A percentile compares a stretch with the other conserved stretches of the same genome.
Evolutionary conservation across 345 rosid genomes (phyloP).

Genomic region (Sapria himalayana): DNA sequence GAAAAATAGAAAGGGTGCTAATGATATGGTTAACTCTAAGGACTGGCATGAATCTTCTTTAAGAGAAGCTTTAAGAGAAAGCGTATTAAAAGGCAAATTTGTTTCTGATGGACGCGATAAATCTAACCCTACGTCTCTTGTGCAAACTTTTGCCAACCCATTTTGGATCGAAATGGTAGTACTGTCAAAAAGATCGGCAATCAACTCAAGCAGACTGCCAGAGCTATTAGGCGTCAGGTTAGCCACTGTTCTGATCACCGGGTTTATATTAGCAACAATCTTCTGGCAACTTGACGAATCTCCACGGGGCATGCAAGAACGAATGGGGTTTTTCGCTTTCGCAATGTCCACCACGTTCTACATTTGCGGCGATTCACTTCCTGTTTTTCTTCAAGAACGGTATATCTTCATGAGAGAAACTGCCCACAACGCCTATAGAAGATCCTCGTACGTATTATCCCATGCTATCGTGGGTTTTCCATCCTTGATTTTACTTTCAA

Average conservation of each 20-base stretch:
- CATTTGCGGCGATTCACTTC: conserved; percentile 89
- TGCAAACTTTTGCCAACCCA: conserved; percentile 71
- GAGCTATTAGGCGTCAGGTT: conserved; percentile 58
- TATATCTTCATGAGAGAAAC: conserved; percentile 98
- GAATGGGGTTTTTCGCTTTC: conserved; percentile 81
- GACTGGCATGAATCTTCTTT: conserved; percentile 30
- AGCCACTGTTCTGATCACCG: conserved; percentile 67
- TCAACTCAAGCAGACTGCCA: conserved; percentile 51
- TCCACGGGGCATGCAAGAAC: conserved; percentile 72
- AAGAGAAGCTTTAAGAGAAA: conserved; percentile 81
- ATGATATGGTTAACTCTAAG: conserved; percentile 12
- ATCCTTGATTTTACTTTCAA: conserved; percentile 37
- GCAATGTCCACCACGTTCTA: conserved; percentile 97
- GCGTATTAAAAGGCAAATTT: conserved; percentile 71
- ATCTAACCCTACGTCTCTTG: conserved; percentile 23
- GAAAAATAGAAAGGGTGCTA: conserved; percentile 38
- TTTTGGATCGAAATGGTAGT: conserved; percentile 65
- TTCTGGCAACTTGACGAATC: conserved; percentile 75
- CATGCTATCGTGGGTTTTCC: conserved; percentile 45
- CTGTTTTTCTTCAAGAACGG: conserved; percentile 79
- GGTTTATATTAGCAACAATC: conserved; percentile 75
- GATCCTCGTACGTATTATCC: conserved; percentile 76
- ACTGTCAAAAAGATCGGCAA: conserved; percentile 42
- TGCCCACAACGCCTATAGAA: conserved; percentile 65
- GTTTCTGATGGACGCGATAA: conserved; percentile 44